Percentiles rank a stretch among this genome's conserved stretches.
These are phyloP conservation scores for Rhizopus microsporus DNA, from an alignment of 371 early-diverging fungal genomes.

Conservation along the genomic window DNA sequence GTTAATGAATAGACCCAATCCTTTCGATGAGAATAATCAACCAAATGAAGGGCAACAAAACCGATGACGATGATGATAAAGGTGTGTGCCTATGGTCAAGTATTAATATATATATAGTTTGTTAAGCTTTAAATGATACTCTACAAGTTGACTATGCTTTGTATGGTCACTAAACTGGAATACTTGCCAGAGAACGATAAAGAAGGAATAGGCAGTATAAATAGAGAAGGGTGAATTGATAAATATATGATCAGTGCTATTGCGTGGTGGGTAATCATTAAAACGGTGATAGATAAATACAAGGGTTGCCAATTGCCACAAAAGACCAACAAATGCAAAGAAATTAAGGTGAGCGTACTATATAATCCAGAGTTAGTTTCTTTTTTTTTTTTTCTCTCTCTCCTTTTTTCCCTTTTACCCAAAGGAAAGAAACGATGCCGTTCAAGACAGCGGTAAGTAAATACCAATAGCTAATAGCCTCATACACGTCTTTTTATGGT, in stretches of 20 bases:
- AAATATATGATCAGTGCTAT: constrained; percentile 34
- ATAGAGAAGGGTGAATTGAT: constrained; percentile 53
- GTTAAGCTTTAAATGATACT: constrained; percentile 1
- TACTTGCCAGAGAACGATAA: constrained; percentile 37
- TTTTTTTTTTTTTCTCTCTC: background rate
- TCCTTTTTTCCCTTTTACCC: constrained; percentile 27
- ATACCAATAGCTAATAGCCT: constrained; percentile 49
- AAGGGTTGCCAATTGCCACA: constrained; percentile 48
- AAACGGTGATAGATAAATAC: constrained; percentile 46
- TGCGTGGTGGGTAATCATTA: constrained; percentile 48
- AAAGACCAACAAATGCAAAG: constrained; percentile 42
- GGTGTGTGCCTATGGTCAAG: constrained; percentile 29
- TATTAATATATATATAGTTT: background rate
- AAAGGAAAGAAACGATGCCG: constrained; percentile 33
- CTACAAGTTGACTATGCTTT: constrained; percentile 36
- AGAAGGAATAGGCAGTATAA: constrained; percentile 39
- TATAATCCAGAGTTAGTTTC: background rate
- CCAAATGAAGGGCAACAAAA: constrained; percentile 42
- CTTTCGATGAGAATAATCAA: constrained; percentile 48
- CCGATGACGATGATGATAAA: constrained; percentile 37
- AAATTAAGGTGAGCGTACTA: constrained; percentile 38
- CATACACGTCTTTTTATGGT: constrained; percentile 34
- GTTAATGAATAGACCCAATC: constrained; percentile 52
- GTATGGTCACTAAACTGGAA: constrained; percentile 39
- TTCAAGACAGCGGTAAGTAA: constrained; percentile 39